Base-by-base conservation (phyloP, 352 stramenopile genomes). In the Globisporangium viniferum region DNA sequence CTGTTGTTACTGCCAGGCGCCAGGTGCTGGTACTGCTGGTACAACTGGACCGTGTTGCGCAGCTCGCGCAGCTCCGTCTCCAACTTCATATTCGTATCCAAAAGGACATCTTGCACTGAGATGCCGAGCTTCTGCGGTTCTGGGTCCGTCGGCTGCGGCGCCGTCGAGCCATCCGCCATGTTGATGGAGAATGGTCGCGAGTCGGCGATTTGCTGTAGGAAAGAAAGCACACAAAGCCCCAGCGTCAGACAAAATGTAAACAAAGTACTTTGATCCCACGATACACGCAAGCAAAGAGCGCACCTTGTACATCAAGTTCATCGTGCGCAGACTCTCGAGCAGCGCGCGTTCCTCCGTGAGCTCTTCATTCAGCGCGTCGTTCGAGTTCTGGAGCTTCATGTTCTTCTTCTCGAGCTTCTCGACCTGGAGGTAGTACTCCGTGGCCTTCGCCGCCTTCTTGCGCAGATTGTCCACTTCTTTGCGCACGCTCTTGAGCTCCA, bases 241-340 rank as follows among this genome's bases (percentile, higher is more conserved):
- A 35, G 5, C 6, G 12, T 54, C 39, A 56, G n/a, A 66, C n/a
- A 41, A 20, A 39, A 6, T 35, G 5, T n/a, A n/a, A 60, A 22
- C 15, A 22, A 60, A 18, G 7, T 7, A 48, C 6, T 29, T 15
- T 15, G 20, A n/a, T 54, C 3, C 14, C 8, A 46, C n/a, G 46
- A 0, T n/a, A 36, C 20, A 67, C 31, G 3, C 24, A 49, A 49
- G 7, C 41, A 49, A 49, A 15, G 35, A 15, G 29, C 46, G 29
- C 69, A 80, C 73, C 71, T 89, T 91, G 66, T 91, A 91, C 70
- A 86, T 84, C 1, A 86, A 59, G 51, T 86, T 87, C 74, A 89
- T 88, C 2, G 80, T 80, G 12, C 78, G 79, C 2, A 90, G 68
- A 69, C 86, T 94, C 46, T 91, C 82, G 48, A 88, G 76, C 15